Evolutionary conservation across 495 filamentous ascomycete species (phyloP), one percentile per base, ranked within the genome.

Genomic region (Talaromyces proteolyticus): DNA sequence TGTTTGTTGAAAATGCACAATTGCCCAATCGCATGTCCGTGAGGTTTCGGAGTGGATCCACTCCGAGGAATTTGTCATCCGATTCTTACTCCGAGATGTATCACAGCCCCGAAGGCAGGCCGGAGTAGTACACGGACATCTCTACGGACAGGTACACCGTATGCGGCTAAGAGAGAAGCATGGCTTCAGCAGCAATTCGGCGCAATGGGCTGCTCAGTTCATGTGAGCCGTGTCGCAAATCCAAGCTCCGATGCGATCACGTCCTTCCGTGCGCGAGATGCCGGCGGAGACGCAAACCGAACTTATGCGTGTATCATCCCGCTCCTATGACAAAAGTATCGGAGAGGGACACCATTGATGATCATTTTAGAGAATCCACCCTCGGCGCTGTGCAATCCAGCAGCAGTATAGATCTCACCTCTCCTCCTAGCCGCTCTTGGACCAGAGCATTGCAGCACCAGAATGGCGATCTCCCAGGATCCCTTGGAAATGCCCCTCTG

Each of bases 181-280:
- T 41, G 18, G 10, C 14, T 1, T 39, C 38, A 36, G 37, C 47
- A 25, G 20, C 22, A 6, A 24, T 22, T 36, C 58, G 62, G n/a
- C 68, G 71, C 22, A 79, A 77, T 59, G 73, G 75, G 2, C 63
- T 69, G 16, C 58, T 68, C 26, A 70, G 71, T 49, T 75, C 74
- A 1, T 80, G 75, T 46, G 72, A 79, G 62, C 73, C 75, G 10
- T 79, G 75, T 53, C 67, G 75, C 16, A 74, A 72, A 53, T 69
- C 73, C 12, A 78, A 79, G 51, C 61, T 78, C 44, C 67, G 67
- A 43, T 78, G 74, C 55, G 73, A 76, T 44, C 74, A 53, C 49
- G 52, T n/a, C 23, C 17, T 29, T 46, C 52, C 23, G 45, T 50
- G 42, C 37, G 38, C 4, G n/a, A n/a, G 36, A 17, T 39, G 47